These are phyloP conservation scores for Monascus purpureus DNA, from an alignment of 495 filamentous ascomycete species.

Conservation along the genomic window DNA sequence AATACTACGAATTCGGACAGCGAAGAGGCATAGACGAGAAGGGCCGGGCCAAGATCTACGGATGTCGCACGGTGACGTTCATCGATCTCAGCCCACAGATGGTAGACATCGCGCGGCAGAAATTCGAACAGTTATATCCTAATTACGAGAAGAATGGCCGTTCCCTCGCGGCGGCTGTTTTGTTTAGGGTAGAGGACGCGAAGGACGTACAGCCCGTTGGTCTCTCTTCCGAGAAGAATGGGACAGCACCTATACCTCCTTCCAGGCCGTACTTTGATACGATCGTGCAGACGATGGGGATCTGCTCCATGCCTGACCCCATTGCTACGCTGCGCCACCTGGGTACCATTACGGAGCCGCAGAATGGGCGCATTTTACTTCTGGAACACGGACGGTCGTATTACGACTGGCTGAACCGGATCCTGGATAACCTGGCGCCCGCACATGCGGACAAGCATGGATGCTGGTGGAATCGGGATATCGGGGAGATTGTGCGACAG, in stretches of 20 bases:
- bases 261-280: conserved; percentile 52
- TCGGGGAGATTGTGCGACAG: conserved; percentile 61
- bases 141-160: conserved; percentile 17
- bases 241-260: neutral
- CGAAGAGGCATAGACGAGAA: conserved; percentile 55
- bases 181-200: conserved; percentile 30
- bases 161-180: conserved; percentile 5
- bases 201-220: conserved; percentile 7
- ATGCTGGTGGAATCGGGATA: conserved; percentile 96
- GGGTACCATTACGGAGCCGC: conserved; percentile 25
- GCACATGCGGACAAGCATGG: conserved; percentile 73
- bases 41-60: conserved; percentile 17
- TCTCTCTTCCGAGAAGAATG: neutral
- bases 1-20: conserved; percentile 55
- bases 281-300: conserved; percentile 80
- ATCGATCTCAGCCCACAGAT: conserved; percentile 51
- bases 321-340: conserved; percentile 45
- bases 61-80: conserved; percentile 41
- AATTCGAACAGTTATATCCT: conserved; percentile 38
- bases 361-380: conserved; percentile 60
- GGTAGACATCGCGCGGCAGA: conserved; percentile 45
- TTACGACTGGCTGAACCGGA: conserved; percentile 61
- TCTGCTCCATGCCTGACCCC: conserved; percentile 76
- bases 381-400: conserved; percentile 82
- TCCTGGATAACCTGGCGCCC: conserved; percentile 64